These are phyloP conservation scores for Colletotrichum sp. DNA, from an alignment of 2,329 filamentous ascomycete species.

Conservation along the genomic window DNA sequence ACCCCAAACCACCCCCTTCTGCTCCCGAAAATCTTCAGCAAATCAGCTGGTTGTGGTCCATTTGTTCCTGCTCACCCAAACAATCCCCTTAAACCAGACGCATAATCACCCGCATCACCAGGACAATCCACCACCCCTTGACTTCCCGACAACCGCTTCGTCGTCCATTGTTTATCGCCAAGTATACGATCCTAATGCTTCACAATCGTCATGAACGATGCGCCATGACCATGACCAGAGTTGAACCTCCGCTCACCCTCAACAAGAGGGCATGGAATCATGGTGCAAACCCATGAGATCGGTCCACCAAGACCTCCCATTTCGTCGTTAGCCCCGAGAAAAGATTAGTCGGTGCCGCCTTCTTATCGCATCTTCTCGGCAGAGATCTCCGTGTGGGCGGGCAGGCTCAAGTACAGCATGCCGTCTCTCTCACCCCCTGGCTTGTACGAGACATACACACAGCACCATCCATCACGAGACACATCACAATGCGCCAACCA, in stretches of 20 bases:
- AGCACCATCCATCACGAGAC: not conserved
- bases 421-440: too few relatives aligned
- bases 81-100: rapidly evolving
- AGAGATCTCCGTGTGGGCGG: too few relatives aligned
- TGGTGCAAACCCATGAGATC: not conserved
- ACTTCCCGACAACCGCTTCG: rapidly evolving
- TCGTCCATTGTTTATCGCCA: not conserved
- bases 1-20: not conserved
- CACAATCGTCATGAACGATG: too few relatives aligned
- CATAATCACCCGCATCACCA: rapidly evolving
- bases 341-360: too few relatives aligned
- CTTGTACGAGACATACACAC: too few relatives aligned
- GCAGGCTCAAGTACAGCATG: too few relatives aligned
- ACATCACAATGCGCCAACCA: not conserved
- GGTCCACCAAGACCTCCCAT: too few relatives aligned
- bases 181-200: too few relatives aligned
- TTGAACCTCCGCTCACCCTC: not conserved
- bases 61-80: rapidly evolving
- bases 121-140: rapidly evolving
- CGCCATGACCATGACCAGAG: too few relatives aligned
- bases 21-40: not conserved
- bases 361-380: too few relatives aligned
- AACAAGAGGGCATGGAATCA: not conserved
- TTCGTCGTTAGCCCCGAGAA: too few relatives aligned
- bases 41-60: rapidly evolving